These are phyloP conservation scores for Puccinia coronata DNA, from an alignment of 1,284 basidiomycete species.

Conservation along the genomic window DNA sequence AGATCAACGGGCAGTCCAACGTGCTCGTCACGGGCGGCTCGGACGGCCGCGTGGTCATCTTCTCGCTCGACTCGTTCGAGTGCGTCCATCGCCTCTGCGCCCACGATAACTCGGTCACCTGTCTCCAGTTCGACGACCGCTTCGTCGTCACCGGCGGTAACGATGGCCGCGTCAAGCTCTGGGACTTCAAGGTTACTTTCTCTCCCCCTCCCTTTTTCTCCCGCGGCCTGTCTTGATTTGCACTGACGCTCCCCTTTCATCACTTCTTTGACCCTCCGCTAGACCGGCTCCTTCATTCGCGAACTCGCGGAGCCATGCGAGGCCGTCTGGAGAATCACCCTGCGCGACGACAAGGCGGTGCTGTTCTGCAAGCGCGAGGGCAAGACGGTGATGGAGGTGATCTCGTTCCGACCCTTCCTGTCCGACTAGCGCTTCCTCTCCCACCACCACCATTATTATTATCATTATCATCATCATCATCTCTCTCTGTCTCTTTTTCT, in stretches of 20 bases:
- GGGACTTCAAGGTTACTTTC: slow-evolving; percentile 13
- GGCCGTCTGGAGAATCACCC: slow-evolving; percentile 84
- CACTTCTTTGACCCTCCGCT: neutral
- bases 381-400: slow-evolving; percentile 84
- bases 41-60: slow-evolving; percentile 89
- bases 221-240: neutral
- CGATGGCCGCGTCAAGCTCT: slow-evolving; percentile 62
- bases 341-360: slow-evolving; percentile 74
- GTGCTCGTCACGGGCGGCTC: slow-evolving; percentile 86
- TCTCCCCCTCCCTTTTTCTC: neutral
- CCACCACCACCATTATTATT: neutral
- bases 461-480: no score
- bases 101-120: slow-evolving; percentile 88
- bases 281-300: slow-evolving; percentile 71
- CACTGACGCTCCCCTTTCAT: no score
- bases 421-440: neutral
- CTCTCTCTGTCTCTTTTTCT: no score
- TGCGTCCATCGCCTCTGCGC: slow-evolving; percentile 64
- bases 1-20: slow-evolving; percentile 68
- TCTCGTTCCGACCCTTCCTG: slow-evolving; percentile 56
- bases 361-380: slow-evolving; percentile 79
- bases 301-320: slow-evolving; percentile 76
- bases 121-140: slow-evolving; percentile 80
- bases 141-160: slow-evolving; percentile 67
- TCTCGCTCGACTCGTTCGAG: slow-evolving; percentile 68